Percentiles rank a stretch among this genome's conserved stretches.
phyloP scores from a whole-genome alignment of 257 asterid genomes.

The Plectranthus barbatus region DNA sequence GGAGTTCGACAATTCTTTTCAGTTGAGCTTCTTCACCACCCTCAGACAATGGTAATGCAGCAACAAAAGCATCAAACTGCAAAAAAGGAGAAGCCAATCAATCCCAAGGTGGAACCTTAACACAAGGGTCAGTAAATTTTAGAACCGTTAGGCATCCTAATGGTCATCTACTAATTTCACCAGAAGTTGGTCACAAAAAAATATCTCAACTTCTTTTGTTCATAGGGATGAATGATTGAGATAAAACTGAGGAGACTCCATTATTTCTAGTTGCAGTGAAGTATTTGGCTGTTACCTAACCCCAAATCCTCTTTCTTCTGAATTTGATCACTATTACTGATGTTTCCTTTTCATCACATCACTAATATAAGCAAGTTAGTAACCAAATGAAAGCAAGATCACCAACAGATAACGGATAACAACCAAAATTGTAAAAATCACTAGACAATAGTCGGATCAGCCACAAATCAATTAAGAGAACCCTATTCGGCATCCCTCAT shows the following conservation, averaged over 20 bases:
- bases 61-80: conserved; percentile 78
- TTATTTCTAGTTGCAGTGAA: too few species aligned
- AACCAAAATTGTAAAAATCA: too few species aligned
- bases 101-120: neutral
- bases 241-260: neutral
- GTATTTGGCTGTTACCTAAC: too few species aligned
- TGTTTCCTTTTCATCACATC: neutral
- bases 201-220: neutral
- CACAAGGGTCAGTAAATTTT: neutral
- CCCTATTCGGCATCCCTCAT: neutral
- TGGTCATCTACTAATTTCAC: neutral
- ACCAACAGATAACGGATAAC: too few species aligned
- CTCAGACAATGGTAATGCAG: conserved; percentile 82
- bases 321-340: neutral
- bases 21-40: conserved; percentile 94
- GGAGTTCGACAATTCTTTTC: conserved; percentile 72
- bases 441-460: too few species aligned
- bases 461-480: neutral
- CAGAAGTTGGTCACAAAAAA: neutral
- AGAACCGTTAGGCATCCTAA: neutral
- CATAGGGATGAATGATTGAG: neutral
- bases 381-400: too few species aligned
- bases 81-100: too few species aligned
- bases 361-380: neutral
- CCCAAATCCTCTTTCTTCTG: neutral